Base-by-base conservation (phyloP, 306 rosid genomes). In the Pyrus pyrifolia region DNA sequence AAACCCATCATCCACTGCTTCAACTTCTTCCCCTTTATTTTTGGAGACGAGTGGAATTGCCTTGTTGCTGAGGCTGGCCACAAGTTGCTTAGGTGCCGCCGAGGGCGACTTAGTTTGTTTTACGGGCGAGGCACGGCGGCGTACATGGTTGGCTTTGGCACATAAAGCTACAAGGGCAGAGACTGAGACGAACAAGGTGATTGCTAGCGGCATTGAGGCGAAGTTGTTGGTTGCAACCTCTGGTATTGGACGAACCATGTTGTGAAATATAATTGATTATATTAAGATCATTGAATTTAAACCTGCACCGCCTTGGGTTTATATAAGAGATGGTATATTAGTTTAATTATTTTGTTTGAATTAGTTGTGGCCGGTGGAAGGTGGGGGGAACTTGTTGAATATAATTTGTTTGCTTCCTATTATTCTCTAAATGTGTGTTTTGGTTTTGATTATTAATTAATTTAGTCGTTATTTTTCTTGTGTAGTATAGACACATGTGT, bases 101-200 rank as follows among this genome's bases (percentile, higher is more conserved):
- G 30, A 13, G 2, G 76, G 57, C 0, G 83, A 44, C n/a, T 63
- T 9, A 23, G 10, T 67, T 66, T 35, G n/a, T 14, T 4, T 62
- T 15, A 11, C 23, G 4, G 25, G 61, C 61, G 8, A 67, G 21
- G 44, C 61, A 6, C 55, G 63, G 11, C 12, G 62, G 3, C 22
- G 61, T 17, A n/a, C 51, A 19, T 76, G 67, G 33, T 30, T 63
- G 40, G 22, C 22, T 15, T 82, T 85, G 53, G 81, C 66, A 67
- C 84, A 67, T 6, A 67, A 23, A 8, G 73, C 82, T 8, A 82
- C 72, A 62, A 77, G 13, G 31, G 86, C 80, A 0, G 67, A 58
- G 33, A 83, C 17, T 6, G 81, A 80, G 33, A 81, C 3, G 74
- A 66, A 19, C 17, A 76, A 44, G 44, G 45, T 78, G 8, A 78